phyloP scores from a whole-genome alignment of 1,284 basidiomycete genomes.

The Microbotryum saponariae region DNA sequence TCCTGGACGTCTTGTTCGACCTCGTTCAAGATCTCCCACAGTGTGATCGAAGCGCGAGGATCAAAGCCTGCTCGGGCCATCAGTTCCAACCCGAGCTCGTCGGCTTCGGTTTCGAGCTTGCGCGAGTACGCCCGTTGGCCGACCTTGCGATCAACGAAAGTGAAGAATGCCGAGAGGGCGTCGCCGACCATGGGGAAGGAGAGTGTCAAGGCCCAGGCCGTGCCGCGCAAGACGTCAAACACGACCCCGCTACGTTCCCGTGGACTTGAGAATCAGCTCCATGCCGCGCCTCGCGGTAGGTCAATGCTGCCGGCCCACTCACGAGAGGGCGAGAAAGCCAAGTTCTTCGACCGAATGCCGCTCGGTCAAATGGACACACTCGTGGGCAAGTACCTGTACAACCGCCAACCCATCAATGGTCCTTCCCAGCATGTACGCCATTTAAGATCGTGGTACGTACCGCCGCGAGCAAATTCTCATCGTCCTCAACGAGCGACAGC shows the following conservation, averaged over 20 bases:
- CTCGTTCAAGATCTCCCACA: constrained; percentile 48
- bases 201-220: constrained; percentile 48
- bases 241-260: constrained; percentile 39
- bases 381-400: too few relatives aligned
- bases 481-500: constrained; percentile 42
- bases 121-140: constrained; percentile 48
- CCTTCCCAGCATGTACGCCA: too few relatives aligned
- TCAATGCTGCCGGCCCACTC: not conserved
- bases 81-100: constrained; percentile 46
- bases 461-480: constrained; percentile 47
- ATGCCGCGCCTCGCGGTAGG: not conserved
- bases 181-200: constrained; percentile 48
- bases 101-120: constrained; percentile 50
- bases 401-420: too few relatives aligned
- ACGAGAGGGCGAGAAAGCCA: constrained; percentile 44
- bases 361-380: constrained; percentile 44
- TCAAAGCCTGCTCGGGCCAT: constrained; percentile 48
- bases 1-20: constrained; percentile 11
- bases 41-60: constrained; percentile 44
- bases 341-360: constrained; percentile 49
- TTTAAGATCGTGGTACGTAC: constrained; percentile 27
- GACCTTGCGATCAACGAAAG: constrained; percentile 47
- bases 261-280: not conserved
- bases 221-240: constrained; percentile 48
- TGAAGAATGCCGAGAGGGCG: constrained; percentile 46